Evolutionary conservation across 129 eudicot genomes (phyloP).

Genomic region (Flaveria linearis): DNA sequence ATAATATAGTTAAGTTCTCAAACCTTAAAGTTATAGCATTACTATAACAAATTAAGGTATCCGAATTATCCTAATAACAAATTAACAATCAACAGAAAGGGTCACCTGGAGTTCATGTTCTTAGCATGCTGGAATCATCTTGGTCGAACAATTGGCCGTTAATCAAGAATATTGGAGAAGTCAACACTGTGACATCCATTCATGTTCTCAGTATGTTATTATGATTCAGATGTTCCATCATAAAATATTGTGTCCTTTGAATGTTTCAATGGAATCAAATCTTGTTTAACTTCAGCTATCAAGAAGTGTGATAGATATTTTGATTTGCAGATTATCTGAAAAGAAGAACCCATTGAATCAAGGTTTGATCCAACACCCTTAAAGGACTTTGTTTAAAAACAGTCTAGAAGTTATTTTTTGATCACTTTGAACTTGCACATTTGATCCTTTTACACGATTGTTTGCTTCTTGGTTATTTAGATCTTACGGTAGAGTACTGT

Average conservation of each 20-base stretch:
- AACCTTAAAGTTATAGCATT: too few relatives aligned
- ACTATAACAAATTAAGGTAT: too few relatives aligned
- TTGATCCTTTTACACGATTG: background rate
- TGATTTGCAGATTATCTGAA: background rate
- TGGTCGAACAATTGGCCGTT: background rate
- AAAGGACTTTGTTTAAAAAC: too few relatives aligned
- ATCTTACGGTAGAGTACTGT: background rate
- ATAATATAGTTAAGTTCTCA: too few relatives aligned
- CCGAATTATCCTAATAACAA: too few relatives aligned
- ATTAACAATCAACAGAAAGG: too few relatives aligned
- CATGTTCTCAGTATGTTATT: conserved; percentile 7
- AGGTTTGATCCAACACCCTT: too few relatives aligned
- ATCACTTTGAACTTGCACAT: too few relatives aligned
- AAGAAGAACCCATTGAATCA: too few relatives aligned
- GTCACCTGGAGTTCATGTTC: too few relatives aligned
- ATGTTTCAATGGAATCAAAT: background rate
- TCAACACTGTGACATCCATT: conserved; percentile 18
- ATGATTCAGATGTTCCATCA: background rate
- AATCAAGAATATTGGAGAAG: background rate
- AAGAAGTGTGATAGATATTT: conserved; percentile 6
- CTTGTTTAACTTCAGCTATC: conserved; percentile 2
- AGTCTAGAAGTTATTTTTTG: too few relatives aligned
- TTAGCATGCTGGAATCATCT: background rate
- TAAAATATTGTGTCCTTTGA: background rate
- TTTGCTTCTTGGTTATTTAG: background rate